Evolutionary conservation across 2,329 filamentous ascomycete species (phyloP), one percentile per base, ranked within the genome.

Genomic region (Neofusicoccum cordaticola): DNA sequence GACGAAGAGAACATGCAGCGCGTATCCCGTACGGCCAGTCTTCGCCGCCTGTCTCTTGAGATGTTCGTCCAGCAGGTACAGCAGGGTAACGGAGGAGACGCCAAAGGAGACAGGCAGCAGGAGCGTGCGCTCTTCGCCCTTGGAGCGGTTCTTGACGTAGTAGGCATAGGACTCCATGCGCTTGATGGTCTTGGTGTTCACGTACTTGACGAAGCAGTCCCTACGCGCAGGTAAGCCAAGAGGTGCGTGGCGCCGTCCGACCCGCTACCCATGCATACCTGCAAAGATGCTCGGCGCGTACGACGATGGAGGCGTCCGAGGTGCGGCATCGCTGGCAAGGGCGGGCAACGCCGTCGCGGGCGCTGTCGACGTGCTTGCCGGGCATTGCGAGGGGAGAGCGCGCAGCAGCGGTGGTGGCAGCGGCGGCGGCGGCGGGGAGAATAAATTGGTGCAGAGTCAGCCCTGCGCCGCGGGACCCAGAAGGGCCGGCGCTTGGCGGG

Each of bases 51-150:
- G 90, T 62, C 83, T 84, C 68, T 85, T 81, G 51, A 90, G 81
- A 72, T 92, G 90, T 66, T 84, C 80, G 75, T 91, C 85, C 62
- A 98, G 81, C 22, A 96, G 83, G 70, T 94, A 86, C 35, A 96
- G 82, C 48, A 99, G 81, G 13, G 88, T 86, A 13, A 90, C 84
- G 0, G 94, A 98, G 1, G 91, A 95, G 1, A 90, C 81, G 0
- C 95, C 94, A 71, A 92, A 89, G 0, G 93, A 97, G 1, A 97
- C 80, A 5, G 93, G 92, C 19, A 97, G 80, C 17, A 97, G 80
- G 53, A 97, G 85, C 72, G 78, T 85, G 69, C 79, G 80, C 64
- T 79, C 78, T 60, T 78, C 73, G 48, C 79, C 78, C 64, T 77
- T 75, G 22, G 77, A 74, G 37, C 78, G 75, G 67, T 83, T 76